Base-by-base conservation (phyloP, 208 protist genomes). In the Wallacemonas rigidus region DNA sequence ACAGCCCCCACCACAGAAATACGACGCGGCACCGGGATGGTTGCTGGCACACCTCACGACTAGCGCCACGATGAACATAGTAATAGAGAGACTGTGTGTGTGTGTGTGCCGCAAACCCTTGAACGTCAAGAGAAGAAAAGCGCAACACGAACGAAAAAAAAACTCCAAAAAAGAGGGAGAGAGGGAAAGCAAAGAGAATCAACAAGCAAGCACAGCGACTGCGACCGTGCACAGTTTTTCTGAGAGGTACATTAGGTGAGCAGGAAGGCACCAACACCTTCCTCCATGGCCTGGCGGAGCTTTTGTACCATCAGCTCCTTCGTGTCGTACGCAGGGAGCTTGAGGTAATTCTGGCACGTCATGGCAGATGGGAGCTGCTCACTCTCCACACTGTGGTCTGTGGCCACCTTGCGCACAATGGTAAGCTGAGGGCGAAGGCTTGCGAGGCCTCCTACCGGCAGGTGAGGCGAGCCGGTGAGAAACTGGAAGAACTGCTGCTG, bases 261-360 rank as follows among this genome's bases (percentile, higher is more conserved):
- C 26, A 92, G 67, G 67, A 98, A 98, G 1, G 88, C 86, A 4
- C 92, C 88, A 45, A 70, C 76, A 17, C 95, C 95, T 69, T 97
- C 92, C 43, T 72, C 73, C 68, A 98, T 97, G 14, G 95, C 93
- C 45, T 89, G 84, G 9, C 81, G 77, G n/a, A 98, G 65, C 76
- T 98, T 97, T 43, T 73, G 68, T 53, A 90, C 87, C 90, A 98
- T 92, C 54, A 91, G 80, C 61, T 92, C 76, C 68, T 93, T 91
- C 3, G 64, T 88, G 8, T 88, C 75, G 67, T 95, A 97, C n/a
- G 89, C 87, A 1, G 95, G 95, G 11, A 98, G 83, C 75, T 98
- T 98, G 53, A 98, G 71, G 64, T 97, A 98, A 76, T 98, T 97
- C 64, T 96, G 91, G 63, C 95, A 98, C 36, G 95, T 98, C 95